Conservation (phyloP, 106 monocot species). For the Phalaenopsis aphrodite region DNA sequence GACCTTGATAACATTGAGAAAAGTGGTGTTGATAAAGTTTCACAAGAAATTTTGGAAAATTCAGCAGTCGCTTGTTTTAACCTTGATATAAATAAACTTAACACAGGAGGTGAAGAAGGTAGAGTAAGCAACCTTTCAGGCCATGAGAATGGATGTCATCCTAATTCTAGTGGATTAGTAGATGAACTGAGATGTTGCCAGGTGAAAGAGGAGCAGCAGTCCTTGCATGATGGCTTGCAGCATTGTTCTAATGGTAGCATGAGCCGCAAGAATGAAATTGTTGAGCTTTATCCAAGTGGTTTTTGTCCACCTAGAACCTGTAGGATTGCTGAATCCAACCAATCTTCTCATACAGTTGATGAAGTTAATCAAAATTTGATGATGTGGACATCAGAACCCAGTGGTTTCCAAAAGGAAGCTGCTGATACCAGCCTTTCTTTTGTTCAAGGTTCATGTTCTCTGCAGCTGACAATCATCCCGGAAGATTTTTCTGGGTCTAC, state of each 20-base stretch:
- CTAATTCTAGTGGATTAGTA: neutral
- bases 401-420: slow-evolving; percentile 7
- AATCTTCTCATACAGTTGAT: slow-evolving; percentile 7
- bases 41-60: slow-evolving; percentile 11
- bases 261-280: neutral
- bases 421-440: slow-evolving; percentile 2
- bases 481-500: slow-evolving; percentile 4
- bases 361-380: slow-evolving; percentile 1
- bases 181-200: neutral
- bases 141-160: slow-evolving; percentile 6
- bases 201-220: slow-evolving; percentile 15
- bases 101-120: neutral
- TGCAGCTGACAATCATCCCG: neutral
- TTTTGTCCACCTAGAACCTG: neutral
- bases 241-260: slow-evolving; percentile 26
- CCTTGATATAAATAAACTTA: neutral
- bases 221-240: slow-evolving; percentile 31
- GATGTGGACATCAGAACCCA: neutral
- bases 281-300: slow-evolving; percentile 4
- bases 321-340: neutral
- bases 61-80: slow-evolving; percentile 1
- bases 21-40: slow-evolving; percentile 8
- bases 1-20: slow-evolving; percentile 4
- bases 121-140: neutral
- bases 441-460: slow-evolving; percentile 13